These are phyloP conservation scores for Scheffersomyces parashehatae DNA, from an alignment of 1,139 yeast species.

Conservation along the genomic window DNA sequence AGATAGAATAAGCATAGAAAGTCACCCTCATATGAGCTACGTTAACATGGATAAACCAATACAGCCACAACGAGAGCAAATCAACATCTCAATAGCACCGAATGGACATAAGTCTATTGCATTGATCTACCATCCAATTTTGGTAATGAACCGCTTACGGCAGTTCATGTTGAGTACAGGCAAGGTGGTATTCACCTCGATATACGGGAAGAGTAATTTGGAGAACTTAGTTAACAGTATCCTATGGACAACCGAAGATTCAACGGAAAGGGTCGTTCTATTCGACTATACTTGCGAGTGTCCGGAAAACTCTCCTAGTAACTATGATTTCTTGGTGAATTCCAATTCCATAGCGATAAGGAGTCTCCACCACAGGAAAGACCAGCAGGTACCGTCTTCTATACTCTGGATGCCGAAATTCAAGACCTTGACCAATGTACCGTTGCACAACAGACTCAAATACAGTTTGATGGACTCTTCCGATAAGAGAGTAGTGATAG, in stretches of 20 bases:
- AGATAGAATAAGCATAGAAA: slow-evolving; percentile 1
- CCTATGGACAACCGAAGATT: not conserved
- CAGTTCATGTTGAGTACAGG: slow-evolving; percentile 6
- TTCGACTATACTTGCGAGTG: slow-evolving; percentile 3
- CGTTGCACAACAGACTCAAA: not conserved
- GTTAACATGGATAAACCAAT: slow-evolving; percentile 8
- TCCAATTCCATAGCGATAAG: slow-evolving; percentile 10
- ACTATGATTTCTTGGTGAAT: slow-evolving; percentile 8
- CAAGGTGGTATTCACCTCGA: slow-evolving; percentile 7
- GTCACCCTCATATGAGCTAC: not conserved
- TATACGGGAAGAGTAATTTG: not conserved
- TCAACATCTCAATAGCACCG: not conserved
- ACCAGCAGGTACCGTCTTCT: slow-evolving; percentile 5
- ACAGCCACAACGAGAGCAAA: slow-evolving; percentile 1
- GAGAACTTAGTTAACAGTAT: not conserved
- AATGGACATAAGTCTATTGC: slow-evolving; percentile 7
- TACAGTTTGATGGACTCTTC: not conserved
- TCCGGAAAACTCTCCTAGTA: not conserved
- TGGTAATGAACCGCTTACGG: slow-evolving; percentile 10
- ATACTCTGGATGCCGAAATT: slow-evolving; percentile 24
- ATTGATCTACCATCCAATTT: slow-evolving; percentile 15
- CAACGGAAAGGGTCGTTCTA: slow-evolving; percentile 4
- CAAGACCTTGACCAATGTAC: slow-evolving; percentile 8
- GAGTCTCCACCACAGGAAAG: not conserved
- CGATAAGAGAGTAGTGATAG: not conserved